A percentile compares a stretch with the other conserved stretches of the same genome.
Conservation (phyloP, 352 stramenopile species). For the Phytophthora sojae region DNA sequence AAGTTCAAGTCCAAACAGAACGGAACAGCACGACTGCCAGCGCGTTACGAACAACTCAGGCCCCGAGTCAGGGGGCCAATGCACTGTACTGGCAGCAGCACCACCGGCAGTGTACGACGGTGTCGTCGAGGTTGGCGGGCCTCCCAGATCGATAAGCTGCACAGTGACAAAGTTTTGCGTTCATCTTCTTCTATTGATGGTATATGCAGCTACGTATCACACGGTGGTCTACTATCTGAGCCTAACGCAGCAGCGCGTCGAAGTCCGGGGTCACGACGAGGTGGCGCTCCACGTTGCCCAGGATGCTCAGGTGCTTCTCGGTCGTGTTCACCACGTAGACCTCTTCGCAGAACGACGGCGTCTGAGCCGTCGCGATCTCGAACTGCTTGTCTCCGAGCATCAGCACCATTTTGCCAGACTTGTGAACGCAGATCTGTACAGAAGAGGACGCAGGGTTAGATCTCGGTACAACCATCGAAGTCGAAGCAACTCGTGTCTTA, state of each 20-base stretch:
- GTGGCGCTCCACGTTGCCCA: constrained; percentile 79
- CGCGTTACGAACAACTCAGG: constrained; percentile 17
- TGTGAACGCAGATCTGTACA: constrained; percentile 80
- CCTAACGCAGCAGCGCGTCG: constrained; percentile 80
- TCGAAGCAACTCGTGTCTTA: constrained; percentile 23
- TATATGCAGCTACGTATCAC: constrained; percentile 9
- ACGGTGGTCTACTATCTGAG: constrained; percentile 1
- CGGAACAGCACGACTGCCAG: constrained; percentile 13
- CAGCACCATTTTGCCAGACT: constrained; percentile 87
- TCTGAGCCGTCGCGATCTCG: constrained; percentile 80
- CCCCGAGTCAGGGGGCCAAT: no score
- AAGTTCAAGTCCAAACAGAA: constrained; percentile 30
- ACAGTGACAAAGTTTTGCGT: background rate
- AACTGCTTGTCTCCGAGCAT: constrained; percentile 90
- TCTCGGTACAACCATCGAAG: background rate
- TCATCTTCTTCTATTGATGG: constrained; percentile 23
- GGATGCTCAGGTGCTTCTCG: constrained; percentile 80
- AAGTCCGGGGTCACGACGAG: constrained; percentile 90
- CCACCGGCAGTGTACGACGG: no score
- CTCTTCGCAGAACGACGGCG: constrained; percentile 85
- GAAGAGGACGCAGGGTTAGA: background rate
- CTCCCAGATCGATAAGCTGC: no score
- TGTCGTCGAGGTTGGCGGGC: no score
- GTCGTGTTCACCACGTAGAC: constrained; percentile 80
- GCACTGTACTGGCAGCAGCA: no score